phyloP scores from a whole-genome alignment of 305 asterid species.

The Lippia alba region DNA sequence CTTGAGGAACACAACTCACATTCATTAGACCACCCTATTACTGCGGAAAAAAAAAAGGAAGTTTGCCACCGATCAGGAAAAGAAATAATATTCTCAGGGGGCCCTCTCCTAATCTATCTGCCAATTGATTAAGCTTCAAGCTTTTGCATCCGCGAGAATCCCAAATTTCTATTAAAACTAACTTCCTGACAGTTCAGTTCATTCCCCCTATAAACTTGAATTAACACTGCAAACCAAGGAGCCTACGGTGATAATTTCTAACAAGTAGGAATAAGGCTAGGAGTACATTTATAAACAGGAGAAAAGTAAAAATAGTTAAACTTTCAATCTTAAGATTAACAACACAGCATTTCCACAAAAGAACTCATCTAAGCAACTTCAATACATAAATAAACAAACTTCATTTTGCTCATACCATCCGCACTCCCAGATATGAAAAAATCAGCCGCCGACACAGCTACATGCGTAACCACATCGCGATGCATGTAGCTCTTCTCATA shows the following conservation, averaged over 20 bases:
- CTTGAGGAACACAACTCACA: too few relatives aligned
- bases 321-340: constrained; percentile 14
- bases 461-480: constrained; percentile 96
- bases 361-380: constrained; percentile 14
- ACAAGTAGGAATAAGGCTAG: neutral
- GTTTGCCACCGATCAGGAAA: neutral
- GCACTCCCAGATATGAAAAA: constrained; percentile 91
- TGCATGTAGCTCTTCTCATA: constrained; percentile 99
- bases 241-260: constrained; percentile 19
- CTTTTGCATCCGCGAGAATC: constrained; percentile 11
- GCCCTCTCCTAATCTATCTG: constrained; percentile 7
- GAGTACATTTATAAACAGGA: constrained; percentile 4
- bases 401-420: constrained; percentile 66
- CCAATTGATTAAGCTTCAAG: constrained; percentile 4
- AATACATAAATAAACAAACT: constrained; percentile 5
- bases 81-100: too few relatives aligned
- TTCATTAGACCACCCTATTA: too few relatives aligned
- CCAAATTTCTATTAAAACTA: neutral
- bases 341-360: neutral
- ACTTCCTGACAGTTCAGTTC: constrained; percentile 18
- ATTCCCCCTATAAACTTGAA: constrained; percentile 22
- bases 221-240: constrained; percentile 17
- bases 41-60: neutral
- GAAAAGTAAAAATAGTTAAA: neutral
- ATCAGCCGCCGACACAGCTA: constrained; percentile 92